These are phyloP conservation scores for Candida anutae DNA, from an alignment of 1,139 yeast species.

Conservation along the genomic window DNA sequence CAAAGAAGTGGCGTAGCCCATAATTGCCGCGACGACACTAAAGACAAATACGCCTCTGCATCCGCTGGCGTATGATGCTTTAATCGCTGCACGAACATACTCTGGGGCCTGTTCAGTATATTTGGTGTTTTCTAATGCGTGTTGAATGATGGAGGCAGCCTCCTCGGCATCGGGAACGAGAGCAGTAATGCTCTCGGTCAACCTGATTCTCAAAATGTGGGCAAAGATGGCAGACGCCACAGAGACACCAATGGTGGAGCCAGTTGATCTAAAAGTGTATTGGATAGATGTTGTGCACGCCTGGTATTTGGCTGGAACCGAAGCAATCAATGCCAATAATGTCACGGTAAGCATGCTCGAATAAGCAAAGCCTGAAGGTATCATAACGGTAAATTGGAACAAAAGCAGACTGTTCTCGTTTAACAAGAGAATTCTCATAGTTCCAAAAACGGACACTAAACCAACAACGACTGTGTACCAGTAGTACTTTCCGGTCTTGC, in stretches of 20 bases:
- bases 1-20: conserved; percentile 13
- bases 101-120: conserved; percentile 14
- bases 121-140: conserved; percentile 13
- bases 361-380: conserved; percentile 16
- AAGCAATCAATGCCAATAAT: conserved; percentile 16
- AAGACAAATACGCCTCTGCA: conserved; percentile 15
- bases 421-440: conserved; percentile 26
- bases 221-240: conserved; percentile 17
- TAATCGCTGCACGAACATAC: conserved; percentile 11
- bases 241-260: conserved; percentile 18
- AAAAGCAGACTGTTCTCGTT: conserved; percentile 35
- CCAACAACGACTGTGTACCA: conserved; percentile 38
- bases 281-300: conserved; percentile 20
- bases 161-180: conserved; percentile 14
- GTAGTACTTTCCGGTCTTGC: conserved; percentile 59
- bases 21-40: conserved; percentile 9
- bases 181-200: conserved; percentile 10
- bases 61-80: conserved; percentile 12
- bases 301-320: conserved; percentile 16
- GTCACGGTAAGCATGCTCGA: conserved; percentile 17
- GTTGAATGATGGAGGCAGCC: conserved; percentile 11
- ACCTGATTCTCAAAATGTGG: conserved; percentile 7
- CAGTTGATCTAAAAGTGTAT: conserved; percentile 20
- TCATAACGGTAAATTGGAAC: conserved; percentile 11
- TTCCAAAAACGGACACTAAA: conserved; percentile 39